These are phyloP conservation scores for Angomonas desouzai DNA, from an alignment of 208 protist genomes.

Conservation along the genomic window DNA sequence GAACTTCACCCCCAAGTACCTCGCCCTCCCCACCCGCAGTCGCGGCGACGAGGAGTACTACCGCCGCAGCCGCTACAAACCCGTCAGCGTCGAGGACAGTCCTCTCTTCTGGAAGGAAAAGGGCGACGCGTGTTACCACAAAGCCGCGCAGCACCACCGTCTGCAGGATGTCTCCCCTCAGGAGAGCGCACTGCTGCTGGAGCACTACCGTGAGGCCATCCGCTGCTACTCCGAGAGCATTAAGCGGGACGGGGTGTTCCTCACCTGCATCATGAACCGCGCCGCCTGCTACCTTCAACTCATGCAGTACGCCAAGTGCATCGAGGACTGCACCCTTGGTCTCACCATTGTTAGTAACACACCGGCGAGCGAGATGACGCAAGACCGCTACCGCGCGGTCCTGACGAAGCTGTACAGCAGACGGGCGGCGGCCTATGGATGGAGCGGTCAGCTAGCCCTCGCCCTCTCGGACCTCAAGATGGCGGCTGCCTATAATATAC, in stretches of 20 bases:
- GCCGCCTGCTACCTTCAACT: conserved; percentile 82
- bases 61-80: conserved; percentile 89
- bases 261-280: conserved; percentile 88
- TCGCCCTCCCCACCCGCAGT: conserved; percentile 76
- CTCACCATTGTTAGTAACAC: conserved; percentile 88
- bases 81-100: conserved; percentile 85
- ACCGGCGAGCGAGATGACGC: conserved; percentile 84
- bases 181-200: not conserved
- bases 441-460: conserved; percentile 52
- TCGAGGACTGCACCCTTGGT: conserved; percentile 87
- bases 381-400: conserved; percentile 81
- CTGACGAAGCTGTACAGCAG: conserved; percentile 86
- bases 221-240: conserved; percentile 90
- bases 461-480: conserved; percentile 80
- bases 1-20: conserved; percentile 82
- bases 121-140: conserved; percentile 76
- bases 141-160: conserved; percentile 22
- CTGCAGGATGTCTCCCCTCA: not conserved
- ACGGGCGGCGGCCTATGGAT: conserved; percentile 81
- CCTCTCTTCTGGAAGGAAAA: conserved; percentile 92
- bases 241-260: conserved; percentile 90
- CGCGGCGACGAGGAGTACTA: conserved; percentile 91
- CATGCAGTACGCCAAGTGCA: conserved; percentile 65
- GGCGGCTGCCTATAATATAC: conserved; percentile 75
- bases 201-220: conserved; percentile 29